phyloP scores from a whole-genome alignment of 805 yeast genomes.

The Nakazawaea pomicola region DNA sequence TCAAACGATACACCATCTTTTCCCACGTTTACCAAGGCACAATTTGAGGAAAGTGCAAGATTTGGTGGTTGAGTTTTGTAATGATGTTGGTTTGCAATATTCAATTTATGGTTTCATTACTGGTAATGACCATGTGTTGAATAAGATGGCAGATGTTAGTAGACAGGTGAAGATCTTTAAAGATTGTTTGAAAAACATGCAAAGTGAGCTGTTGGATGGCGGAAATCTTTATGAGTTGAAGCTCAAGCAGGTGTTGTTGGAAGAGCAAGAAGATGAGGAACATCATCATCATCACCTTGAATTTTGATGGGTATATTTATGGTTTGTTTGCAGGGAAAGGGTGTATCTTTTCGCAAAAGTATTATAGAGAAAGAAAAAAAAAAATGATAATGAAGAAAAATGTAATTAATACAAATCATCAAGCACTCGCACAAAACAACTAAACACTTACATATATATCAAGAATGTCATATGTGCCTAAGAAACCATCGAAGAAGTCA shows the following conservation, averaged over 20 bases:
- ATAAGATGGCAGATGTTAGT: slow-evolving; percentile 67
- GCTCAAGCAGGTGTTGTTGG: slow-evolving; percentile 14
- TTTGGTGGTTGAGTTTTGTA: slow-evolving; percentile 67
- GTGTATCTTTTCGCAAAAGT: no score
- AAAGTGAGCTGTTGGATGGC: slow-evolving; percentile 38
- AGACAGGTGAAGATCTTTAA: slow-evolving; percentile 72
- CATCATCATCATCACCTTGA: no score
- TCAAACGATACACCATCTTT: slow-evolving; percentile 86
- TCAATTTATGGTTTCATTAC: slow-evolving; percentile 79
- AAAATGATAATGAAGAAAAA: background rate
- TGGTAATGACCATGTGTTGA: slow-evolving; percentile 71
- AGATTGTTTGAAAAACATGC: slow-evolving; percentile 66
- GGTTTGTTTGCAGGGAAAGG: no score
- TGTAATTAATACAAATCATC: no score
- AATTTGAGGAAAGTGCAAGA: slow-evolving; percentile 75
- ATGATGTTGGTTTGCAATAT: slow-evolving; percentile 70
- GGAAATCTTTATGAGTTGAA: slow-evolving; percentile 26
- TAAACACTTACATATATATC: background rate
- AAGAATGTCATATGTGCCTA: slow-evolving; percentile 8
- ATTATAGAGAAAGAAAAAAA: background rate
- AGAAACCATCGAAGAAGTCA: slow-evolving; percentile 7
- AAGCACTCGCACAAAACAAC: background rate
- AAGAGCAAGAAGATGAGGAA: no score
- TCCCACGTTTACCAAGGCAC: slow-evolving; percentile 87
- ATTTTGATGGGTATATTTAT: no score